phyloP scores from a whole-genome alignment of 2,329 filamentous ascomycete species.

The Penicillium sp. region DNA sequence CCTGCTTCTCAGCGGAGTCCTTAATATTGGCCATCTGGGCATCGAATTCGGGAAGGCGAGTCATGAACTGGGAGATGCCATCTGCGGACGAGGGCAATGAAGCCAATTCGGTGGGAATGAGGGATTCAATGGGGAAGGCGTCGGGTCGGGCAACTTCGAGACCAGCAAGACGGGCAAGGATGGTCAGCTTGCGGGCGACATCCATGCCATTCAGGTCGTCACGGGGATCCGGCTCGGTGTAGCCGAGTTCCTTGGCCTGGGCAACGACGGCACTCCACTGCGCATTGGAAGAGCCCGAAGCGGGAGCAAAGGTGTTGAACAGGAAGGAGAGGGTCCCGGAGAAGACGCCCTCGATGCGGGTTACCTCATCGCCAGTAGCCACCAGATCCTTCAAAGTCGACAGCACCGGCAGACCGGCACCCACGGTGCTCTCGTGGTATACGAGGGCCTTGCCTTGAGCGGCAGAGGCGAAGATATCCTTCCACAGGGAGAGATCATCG shows the following conservation, averaged over 20 bases:
- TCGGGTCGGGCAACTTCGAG: constrained; percentile 75
- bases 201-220: constrained; percentile 84
- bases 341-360: constrained; percentile 92
- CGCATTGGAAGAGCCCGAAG: constrained; percentile 54
- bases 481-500: constrained; percentile 71
- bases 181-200: constrained; percentile 93
- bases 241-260: constrained; percentile 87
- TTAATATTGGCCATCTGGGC: constrained; percentile 85
- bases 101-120: constrained; percentile 85
- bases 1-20: constrained; percentile 72
- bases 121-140: constrained; percentile 84
- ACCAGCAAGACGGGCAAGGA: constrained; percentile 79
- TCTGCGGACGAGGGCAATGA: constrained; percentile 53
- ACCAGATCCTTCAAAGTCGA: constrained; percentile 92
- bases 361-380: constrained; percentile 85
- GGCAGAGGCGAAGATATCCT: constrained; percentile 74
- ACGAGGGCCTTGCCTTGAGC: constrained; percentile 62
- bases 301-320: constrained; percentile 93
- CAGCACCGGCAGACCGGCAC: constrained; percentile 86
- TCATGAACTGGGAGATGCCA: constrained; percentile 75
- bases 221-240: constrained; percentile 80
- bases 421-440: constrained; percentile 93
- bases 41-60: constrained; percentile 74
- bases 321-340: constrained; percentile 97
- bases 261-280: constrained; percentile 87